Evolutionary conservation across 2,329 filamentous ascomycete genomes (phyloP).

Genomic region (Trichophyton verrucosum): DNA sequence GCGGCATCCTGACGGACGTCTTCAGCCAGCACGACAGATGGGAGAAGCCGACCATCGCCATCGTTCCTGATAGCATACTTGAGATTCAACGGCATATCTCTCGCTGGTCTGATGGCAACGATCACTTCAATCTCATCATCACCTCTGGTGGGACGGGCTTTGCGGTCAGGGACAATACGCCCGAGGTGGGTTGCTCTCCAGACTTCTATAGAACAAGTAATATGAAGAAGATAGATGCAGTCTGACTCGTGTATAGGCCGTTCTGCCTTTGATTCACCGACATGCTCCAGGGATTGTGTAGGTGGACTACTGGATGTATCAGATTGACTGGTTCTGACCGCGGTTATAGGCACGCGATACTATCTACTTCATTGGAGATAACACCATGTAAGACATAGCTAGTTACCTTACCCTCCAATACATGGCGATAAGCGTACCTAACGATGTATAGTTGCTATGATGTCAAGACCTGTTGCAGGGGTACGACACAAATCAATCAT

Average conservation of each 20-base stretch:
- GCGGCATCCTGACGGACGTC: constrained; percentile 52
- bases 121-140: constrained; percentile 60
- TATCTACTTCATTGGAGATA: constrained; percentile 67
- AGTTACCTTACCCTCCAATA: background rate
- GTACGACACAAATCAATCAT: constrained; percentile 71
- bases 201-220: background rate
- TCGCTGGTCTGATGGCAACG: constrained; percentile 57
- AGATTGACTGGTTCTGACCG: background rate
- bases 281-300: constrained; percentile 76
- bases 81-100: constrained; percentile 64
- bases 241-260: constrained; percentile 44
- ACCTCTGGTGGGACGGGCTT: constrained; percentile 93
- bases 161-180: constrained; percentile 69
- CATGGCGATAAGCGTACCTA: constrained; percentile 9
- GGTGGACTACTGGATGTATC: constrained; percentile 18
- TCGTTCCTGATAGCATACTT: constrained; percentile 64
- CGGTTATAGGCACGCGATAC: constrained; percentile 67
- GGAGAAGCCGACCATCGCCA: constrained; percentile 55
- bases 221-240: background rate
- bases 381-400: constrained; percentile 70
- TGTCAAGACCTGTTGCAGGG: constrained; percentile 87
- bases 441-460: constrained; percentile 63
- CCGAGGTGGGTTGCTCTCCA: constrained; percentile 52
- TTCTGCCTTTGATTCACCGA: constrained; percentile 66
- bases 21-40: constrained; percentile 60